Base-by-base conservation (phyloP, 352 stramenopile genomes). In the Aphanomyces euteiches region DNA sequence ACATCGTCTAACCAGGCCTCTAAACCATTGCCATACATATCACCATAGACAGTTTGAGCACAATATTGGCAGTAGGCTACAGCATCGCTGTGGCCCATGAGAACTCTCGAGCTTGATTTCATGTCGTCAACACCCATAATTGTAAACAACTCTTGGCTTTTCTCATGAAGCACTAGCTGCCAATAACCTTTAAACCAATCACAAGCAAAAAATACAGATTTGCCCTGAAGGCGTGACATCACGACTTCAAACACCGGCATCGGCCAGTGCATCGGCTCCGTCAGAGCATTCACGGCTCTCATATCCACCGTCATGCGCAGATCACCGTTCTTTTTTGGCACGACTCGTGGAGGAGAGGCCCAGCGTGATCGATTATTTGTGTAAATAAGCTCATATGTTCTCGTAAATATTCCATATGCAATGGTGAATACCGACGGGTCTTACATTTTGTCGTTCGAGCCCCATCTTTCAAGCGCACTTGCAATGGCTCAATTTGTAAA, bases 11-110 rank as follows among this genome's bases (percentile, higher is more conserved):
- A 19, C 45, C 45, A 53, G n/a, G 2, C 45, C n/a, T 53, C 45
- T 15, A 53, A n/a, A 53, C 45, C 45, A 53, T 53, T 15, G 13
- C 45, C n/a, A 19, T 53, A 53, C n/a, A 1, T 15, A 15, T 53
- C 45, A 19, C 45, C 45, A 19, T 53, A 53, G 13, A 53, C 45
- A 15, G 13, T 19, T 19, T 53, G 45, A 19, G 45, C 13, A 53
- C 13, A n/a, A n/a, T 15, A 15, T n/a, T 53, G 45, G 45, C 45
- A 53, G 45, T 15, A 53, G 1, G 45, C 45, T 19, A 53, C 45
- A n/a, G 45, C 45, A 53, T 53, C 45, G n/a, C 13, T n/a, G 13
- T 53, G 45, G n/a, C 45, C 45, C 45, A 53, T 53, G 45, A 53
- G 45, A 19, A 53, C 45, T 19, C 45, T 15, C 13, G 13, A n/a